Conservation (phyloP, 805 yeast genomes). For the Phaffomyces opuntiae region DNA sequence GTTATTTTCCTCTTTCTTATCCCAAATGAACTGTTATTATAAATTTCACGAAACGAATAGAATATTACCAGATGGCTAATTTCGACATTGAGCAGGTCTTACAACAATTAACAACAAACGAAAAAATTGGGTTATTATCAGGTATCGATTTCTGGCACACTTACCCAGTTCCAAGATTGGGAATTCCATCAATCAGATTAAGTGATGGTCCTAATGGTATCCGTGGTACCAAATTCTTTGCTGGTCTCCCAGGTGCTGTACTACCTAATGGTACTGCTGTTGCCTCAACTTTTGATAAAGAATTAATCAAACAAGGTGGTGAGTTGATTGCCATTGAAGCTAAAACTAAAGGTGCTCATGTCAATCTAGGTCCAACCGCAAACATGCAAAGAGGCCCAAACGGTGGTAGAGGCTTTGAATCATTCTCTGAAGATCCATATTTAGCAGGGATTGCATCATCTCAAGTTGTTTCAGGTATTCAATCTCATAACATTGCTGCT, state of each 20-base stretch:
- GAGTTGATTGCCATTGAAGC: constrained; percentile 48
- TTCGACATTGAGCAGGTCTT: constrained; percentile 23
- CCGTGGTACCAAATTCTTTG: constrained; percentile 49
- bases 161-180: constrained; percentile 29
- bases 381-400: constrained; percentile 52
- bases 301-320: constrained; percentile 43
- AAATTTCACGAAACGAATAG: background rate
- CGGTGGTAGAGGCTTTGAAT: constrained; percentile 60
- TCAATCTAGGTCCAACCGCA: constrained; percentile 42
- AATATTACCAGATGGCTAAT: constrained; percentile 4
- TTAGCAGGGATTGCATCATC: constrained; percentile 41
- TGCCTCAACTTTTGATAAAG: constrained; percentile 50
- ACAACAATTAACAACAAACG: constrained; percentile 20
- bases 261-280: constrained; percentile 53
- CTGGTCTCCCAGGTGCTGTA: constrained; percentile 48
- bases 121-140: constrained; percentile 27
- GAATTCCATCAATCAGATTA: constrained; percentile 40
- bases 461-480: constrained; percentile 48
- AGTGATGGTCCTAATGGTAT: constrained; percentile 63
- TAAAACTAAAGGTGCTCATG: constrained; percentile 44
- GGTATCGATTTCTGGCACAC: constrained; percentile 51
- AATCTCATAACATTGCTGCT: constrained; percentile 42
- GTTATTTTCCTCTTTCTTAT: too few species aligned
- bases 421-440: constrained; percentile 56
- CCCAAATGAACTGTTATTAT: too few species aligned